phyloP scores from a whole-genome alignment of 495 filamentous ascomycete species.

The Neurospora terricola region DNA sequence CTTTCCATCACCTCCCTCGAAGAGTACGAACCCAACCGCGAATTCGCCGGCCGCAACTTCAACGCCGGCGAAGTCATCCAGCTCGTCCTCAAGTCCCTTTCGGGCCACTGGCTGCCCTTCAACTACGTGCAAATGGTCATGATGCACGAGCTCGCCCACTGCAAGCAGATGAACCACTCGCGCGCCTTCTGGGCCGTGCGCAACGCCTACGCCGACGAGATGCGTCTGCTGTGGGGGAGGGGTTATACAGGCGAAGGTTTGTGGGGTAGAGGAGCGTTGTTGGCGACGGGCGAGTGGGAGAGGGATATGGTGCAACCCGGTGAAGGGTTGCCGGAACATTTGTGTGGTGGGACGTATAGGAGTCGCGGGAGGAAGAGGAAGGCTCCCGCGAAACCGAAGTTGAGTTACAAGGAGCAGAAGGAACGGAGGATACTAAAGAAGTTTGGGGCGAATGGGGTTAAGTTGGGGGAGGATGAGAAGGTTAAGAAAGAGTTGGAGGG shows the following conservation, averaged over 20 bases:
- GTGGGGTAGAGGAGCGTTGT: slow-evolving; percentile 56
- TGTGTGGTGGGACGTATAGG: slow-evolving; percentile 62
- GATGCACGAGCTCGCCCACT: slow-evolving; percentile 75
- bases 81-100: slow-evolving; percentile 57
- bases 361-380: slow-evolving; percentile 43
- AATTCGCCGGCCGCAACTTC: slow-evolving; percentile 74
- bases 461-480: slow-evolving; percentile 56
- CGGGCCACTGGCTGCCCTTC: slow-evolving; percentile 63
- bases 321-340: slow-evolving; percentile 47
- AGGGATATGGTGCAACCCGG: slow-evolving; percentile 38
- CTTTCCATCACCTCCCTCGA: slow-evolving; percentile 64
- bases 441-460: slow-evolving; percentile 57
- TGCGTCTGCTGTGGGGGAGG: slow-evolving; percentile 52
- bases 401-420: slow-evolving; percentile 52
- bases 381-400: slow-evolving; percentile 32
- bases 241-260: slow-evolving; percentile 67
- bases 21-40: slow-evolving; percentile 62
- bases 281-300: slow-evolving; percentile 50
- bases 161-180: slow-evolving; percentile 76
- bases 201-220: slow-evolving; percentile 53
- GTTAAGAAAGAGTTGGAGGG: slow-evolving; percentile 54
- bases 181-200: slow-evolving; percentile 63
- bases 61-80: slow-evolving; percentile 79
- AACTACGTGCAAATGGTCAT: slow-evolving; percentile 75
- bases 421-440: slow-evolving; percentile 60